A percentile compares a stretch with the other conserved stretches of the same genome.
These are phyloP conservation scores for Achaetomiella virescens DNA, from an alignment of 495 filamentous ascomycete genomes.

Conservation along the genomic window DNA sequence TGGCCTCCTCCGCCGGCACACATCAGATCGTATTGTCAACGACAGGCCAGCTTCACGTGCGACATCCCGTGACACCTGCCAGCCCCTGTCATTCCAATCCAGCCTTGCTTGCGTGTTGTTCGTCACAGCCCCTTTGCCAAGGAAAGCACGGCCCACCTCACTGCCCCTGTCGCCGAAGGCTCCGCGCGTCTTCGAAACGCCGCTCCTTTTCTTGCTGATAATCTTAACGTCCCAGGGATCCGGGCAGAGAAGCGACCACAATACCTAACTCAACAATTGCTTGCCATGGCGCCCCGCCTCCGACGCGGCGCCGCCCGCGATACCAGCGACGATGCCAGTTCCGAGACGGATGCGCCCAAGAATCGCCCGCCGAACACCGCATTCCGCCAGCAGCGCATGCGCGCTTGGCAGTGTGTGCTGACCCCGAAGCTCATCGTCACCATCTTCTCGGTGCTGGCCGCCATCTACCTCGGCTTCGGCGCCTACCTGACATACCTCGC, in stretches of 20 bases:
- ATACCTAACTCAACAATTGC: slow-evolving; percentile 2
- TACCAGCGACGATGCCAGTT: slow-evolving; percentile 19
- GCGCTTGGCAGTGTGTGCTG: slow-evolving; percentile 35
- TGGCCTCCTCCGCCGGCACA: not conserved
- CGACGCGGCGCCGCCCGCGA: slow-evolving; percentile 26
- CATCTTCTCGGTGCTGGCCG: slow-evolving; percentile 32
- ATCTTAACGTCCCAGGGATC: slow-evolving; percentile 1
- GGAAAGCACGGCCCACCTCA: slow-evolving; percentile 24
- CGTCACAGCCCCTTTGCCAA: slow-evolving; percentile 28
- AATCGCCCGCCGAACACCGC: slow-evolving; percentile 34
- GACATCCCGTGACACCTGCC: slow-evolving; percentile 2
- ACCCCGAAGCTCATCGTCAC: slow-evolving; percentile 34
- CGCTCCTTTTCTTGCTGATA: slow-evolving; percentile 15
- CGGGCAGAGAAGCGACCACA: slow-evolving; percentile 3
- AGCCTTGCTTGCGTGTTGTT: not conserved
- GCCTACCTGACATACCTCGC: slow-evolving; percentile 31
- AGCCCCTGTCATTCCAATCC: not conserved
- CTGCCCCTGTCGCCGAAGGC: slow-evolving; percentile 22
- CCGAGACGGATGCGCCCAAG: slow-evolving; percentile 25
- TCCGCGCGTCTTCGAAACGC: slow-evolving; percentile 27
- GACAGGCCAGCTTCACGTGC: slow-evolving; percentile 3
- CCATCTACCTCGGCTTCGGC: slow-evolving; percentile 32
- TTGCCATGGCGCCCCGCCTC: slow-evolving; percentile 31
- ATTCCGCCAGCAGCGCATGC: slow-evolving; percentile 35
- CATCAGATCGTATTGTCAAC: too few species aligned